Conservation (phyloP, 257 asterid genomes). For the Rauvolfia tetraphylla region DNA sequence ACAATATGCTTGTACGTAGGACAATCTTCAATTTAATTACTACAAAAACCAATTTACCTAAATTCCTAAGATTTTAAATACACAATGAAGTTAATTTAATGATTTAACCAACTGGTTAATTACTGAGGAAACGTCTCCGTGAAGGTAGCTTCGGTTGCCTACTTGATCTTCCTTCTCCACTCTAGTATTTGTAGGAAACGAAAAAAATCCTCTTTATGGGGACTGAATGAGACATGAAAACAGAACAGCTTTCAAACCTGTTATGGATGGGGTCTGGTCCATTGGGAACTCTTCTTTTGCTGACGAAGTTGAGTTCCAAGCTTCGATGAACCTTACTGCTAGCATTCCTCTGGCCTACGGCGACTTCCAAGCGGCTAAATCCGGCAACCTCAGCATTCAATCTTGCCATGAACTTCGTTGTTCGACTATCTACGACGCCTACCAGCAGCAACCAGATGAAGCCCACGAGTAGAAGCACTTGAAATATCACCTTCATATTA, state of each 20-base stretch:
- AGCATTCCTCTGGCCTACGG: slow-evolving; percentile 1
- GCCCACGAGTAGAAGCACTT: slow-evolving; percentile 29
- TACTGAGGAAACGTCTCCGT: not conserved
- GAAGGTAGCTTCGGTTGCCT: not conserved
- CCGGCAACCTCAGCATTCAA: slow-evolving; percentile 12
- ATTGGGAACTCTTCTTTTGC: slow-evolving; percentile 73
- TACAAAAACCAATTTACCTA: not conserved
- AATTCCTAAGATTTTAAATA: not conserved
- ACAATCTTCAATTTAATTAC: not conserved
- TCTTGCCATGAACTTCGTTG: slow-evolving; percentile 2
- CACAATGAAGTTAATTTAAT: too few species aligned
- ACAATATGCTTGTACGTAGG: too few species aligned
- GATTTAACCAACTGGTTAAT: too few species aligned
- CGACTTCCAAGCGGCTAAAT: not conserved
- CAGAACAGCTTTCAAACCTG: too few species aligned
- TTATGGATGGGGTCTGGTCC: slow-evolving; percentile 93
- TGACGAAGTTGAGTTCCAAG: slow-evolving; percentile 37
- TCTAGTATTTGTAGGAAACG: not conserved
- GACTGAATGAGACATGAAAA: not conserved
- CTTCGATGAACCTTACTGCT: slow-evolving; percentile 14
- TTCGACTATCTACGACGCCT: slow-evolving; percentile 21
- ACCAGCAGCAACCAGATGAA: slow-evolving; percentile 32
- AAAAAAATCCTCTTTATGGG: not conserved
- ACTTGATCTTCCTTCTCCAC: not conserved
- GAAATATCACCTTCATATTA: slow-evolving; percentile 22